Evolutionary conservation across 2,329 filamentous ascomycete genomes (phyloP), one percentile per base, ranked within the genome.

Genomic region (Trichoderma endophyticum): DNA sequence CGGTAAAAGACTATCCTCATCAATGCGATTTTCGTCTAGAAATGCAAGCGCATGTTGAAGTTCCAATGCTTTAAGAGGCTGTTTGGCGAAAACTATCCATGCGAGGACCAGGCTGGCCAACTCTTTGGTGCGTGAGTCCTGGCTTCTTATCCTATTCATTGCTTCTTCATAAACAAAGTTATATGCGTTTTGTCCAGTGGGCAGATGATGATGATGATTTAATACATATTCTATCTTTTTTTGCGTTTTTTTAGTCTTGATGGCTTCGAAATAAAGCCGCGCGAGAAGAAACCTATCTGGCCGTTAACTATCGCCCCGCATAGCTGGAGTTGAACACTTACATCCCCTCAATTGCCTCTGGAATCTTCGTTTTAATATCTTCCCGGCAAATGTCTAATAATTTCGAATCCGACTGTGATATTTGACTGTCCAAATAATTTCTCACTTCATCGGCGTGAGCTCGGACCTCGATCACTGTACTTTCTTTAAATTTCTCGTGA

Each of bases 171-270:
- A n/a, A n/a, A n/a, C n/a, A n/a, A n/a, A n/a, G n/a, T n/a, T n/a
- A n/a, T 43, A 48, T 48, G 39, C 1, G 4, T n/a, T 5, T 0
- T 5, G 18, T 9, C 18, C 18, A 0, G 1, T 48, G 4, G 39
- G 7, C 8, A 48, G 4, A 2, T 48, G 0, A 0, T 12, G n/a
- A n/a, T n/a, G n/a, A n/a, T n/a, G n/a, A n/a, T n/a, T 11, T 21
- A 48, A 21, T 21, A 1, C 9, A 6, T 48, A 8, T 1, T n/a
- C 21, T 48, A 48, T 48, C 8, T 12, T 12, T 2, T 21, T 21
- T 21, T 21, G 43, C 1, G 43, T 21, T 1, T n/a, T 48, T 48
- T 48, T 48, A 6, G 2, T 3, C 2, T 21, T 48, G 3, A 48
- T 1, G 9, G 6, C 4, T 1, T 11, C 8, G n/a, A 48, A 21